Evolutionary conservation across 2,329 filamentous ascomycete genomes (phyloP).

Genomic region (Aspergillus candidus): DNA sequence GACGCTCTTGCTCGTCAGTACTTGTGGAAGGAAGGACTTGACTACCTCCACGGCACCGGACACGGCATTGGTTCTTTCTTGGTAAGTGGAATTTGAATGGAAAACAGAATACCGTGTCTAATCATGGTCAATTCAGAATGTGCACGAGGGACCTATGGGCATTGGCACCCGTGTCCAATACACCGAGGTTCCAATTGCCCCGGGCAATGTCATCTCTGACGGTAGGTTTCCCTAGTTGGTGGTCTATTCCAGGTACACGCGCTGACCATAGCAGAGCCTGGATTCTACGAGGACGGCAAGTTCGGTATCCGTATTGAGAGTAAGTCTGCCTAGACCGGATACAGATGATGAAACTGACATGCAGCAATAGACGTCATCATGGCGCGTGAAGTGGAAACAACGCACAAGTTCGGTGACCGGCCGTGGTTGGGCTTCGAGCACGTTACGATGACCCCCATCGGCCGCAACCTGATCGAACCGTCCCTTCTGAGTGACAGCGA

Average conservation of each 20-base stretch:
- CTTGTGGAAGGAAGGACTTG: constrained; percentile 86
- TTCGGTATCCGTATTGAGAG: constrained; percentile 96
- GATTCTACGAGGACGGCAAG: constrained; percentile 91
- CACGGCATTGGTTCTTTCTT: constrained; percentile 93
- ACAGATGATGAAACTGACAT: constrained; percentile 4
- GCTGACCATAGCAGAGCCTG: constrained; percentile 58
- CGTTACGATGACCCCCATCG: constrained; percentile 95
- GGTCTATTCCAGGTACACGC: constrained; percentile 1
- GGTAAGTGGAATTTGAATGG: constrained; percentile 21
- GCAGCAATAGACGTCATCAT: constrained; percentile 64
- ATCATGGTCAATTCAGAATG: constrained; percentile 52
- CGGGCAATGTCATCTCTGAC: constrained; percentile 94
- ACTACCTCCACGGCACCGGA: constrained; percentile 93
- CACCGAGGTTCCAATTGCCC: constrained; percentile 77
- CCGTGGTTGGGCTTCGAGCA: constrained; percentile 93
- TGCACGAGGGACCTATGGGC: constrained; percentile 94
- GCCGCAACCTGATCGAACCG: constrained; percentile 76
- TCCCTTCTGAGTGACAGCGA: constrained; percentile 66
- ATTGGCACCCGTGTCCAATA: constrained; percentile 90
- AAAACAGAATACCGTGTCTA: background rate
- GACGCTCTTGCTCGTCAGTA: constrained; percentile 84
- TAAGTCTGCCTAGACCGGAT: constrained; percentile 22
- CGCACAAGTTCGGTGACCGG: constrained; percentile 85
- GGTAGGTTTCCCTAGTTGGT: constrained; percentile 27
- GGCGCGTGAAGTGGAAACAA: constrained; percentile 80